phyloP scores from a whole-genome alignment of 495 filamentous ascomycete species.

The Penicillium subrubescens region DNA sequence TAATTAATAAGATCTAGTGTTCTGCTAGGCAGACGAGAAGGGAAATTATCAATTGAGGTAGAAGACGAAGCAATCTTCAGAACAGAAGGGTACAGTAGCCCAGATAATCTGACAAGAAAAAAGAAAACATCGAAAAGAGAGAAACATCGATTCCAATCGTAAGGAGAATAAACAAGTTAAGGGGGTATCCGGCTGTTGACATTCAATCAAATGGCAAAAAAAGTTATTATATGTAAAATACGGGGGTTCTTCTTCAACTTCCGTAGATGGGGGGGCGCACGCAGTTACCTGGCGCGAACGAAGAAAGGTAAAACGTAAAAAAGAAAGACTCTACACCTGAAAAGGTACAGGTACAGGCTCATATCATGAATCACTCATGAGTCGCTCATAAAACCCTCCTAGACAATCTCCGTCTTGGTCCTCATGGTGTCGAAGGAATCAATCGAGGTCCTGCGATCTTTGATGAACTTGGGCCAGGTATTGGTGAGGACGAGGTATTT shows the following conservation, averaged over 20 bases:
- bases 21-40: background rate
- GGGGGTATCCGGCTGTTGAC: background rate
- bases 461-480: conserved; percentile 69
- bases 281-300: background rate
- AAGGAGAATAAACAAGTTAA: background rate
- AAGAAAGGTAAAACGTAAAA: background rate
- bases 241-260: conserved; percentile 1
- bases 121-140: background rate
- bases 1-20: background rate
- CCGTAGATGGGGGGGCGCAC: background rate
- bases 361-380: conserved; percentile 13
- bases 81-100: background rate
- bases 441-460: conserved; percentile 19
- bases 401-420: conserved; percentile 12
- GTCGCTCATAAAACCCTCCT: background rate
- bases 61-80: background rate
- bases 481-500: conserved; percentile 71
- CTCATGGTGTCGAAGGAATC: conserved; percentile 19
- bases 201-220: conserved; percentile 2
- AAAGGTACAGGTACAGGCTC: conserved; percentile 11
- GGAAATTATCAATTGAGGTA: background rate
- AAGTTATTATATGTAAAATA: conserved; percentile 3
- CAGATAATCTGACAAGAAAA: background rate
- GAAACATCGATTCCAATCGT: background rate
- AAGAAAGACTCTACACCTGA: background rate